Percentiles rank a stretch among this genome's conserved stretches.
phyloP scores from a whole-genome alignment of 2,329 filamentous ascomycete genomes.

The Didymella pomorum region DNA sequence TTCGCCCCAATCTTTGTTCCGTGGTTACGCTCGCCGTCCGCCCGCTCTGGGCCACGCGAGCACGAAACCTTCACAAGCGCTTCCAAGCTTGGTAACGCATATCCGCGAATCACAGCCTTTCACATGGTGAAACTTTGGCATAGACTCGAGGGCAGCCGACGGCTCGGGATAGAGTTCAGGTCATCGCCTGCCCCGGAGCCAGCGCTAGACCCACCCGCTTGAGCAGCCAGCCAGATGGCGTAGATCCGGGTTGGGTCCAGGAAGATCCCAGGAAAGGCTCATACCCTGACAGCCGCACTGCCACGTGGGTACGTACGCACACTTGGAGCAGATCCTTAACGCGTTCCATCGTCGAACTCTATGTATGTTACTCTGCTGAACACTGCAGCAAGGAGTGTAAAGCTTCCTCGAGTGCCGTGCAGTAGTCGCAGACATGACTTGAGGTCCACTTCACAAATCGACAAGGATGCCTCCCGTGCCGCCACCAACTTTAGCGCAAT shows the following conservation, averaged over 20 bases:
- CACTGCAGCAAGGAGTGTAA: conserved; percentile 1
- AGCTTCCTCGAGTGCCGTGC: not conserved
- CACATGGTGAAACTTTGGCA: conserved; percentile 15
- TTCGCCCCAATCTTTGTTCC: conserved; percentile 23
- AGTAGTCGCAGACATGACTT: not conserved
- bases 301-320: conserved; percentile 18
- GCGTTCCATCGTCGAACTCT: not conserved
- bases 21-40: conserved; percentile 26
- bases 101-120: conserved; percentile 19
- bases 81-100: conserved; percentile 5
- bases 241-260: conserved; percentile 16
- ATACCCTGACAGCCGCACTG: conserved; percentile 14
- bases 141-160: conserved; percentile 19
- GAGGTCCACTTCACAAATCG: not conserved
- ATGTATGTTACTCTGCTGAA: not conserved
- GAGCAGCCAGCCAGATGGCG: conserved; percentile 18
- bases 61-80: conserved; percentile 10
- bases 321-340: conserved; percentile 3
- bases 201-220: conserved; percentile 23
- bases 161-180: conserved; percentile 27
- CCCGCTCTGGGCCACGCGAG: conserved; percentile 31
- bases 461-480: conserved; percentile 15
- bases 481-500: conserved; percentile 19
- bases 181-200: conserved; percentile 31
- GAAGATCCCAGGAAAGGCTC: conserved; percentile 22